Conservation (phyloP, 257 asterid genomes). For the Solanum raphanifolium region DNA sequence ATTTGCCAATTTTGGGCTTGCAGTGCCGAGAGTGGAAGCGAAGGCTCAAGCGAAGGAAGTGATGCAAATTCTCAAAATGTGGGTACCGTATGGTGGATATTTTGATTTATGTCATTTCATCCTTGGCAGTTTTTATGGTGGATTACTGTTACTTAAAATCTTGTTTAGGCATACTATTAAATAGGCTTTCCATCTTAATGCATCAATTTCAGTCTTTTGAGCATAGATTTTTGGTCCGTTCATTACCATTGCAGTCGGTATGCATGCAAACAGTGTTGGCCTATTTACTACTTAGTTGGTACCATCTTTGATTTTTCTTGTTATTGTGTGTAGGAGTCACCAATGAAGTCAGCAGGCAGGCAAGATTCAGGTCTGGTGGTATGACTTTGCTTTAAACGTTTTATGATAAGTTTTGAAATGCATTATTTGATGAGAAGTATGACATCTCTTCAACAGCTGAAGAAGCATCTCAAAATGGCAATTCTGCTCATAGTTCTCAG, state of each 20-base stretch:
- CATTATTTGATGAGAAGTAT: constrained; percentile 3
- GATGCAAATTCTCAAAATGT: constrained; percentile 79
- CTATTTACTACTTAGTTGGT: not conserved
- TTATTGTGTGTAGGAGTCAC: constrained; percentile 35
- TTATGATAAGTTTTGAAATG: not conserved
- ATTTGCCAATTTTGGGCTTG: constrained; percentile 11
- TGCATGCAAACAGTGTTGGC: not conserved
- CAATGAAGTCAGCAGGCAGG: constrained; percentile 35
- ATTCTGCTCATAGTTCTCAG: constrained; percentile 44
- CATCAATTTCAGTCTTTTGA: not conserved
- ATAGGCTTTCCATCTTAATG: not conserved
- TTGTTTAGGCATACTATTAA: not conserved
- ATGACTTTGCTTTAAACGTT: not conserved
- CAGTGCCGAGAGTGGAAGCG: constrained; percentile 89
- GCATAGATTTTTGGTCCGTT: not conserved
- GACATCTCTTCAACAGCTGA: constrained; percentile 37
- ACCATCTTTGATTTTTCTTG: constrained; percentile 3
- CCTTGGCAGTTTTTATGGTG: not conserved
- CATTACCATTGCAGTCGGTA: not conserved
- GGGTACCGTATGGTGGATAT: constrained; percentile 18
- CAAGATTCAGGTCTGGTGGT: constrained; percentile 45
- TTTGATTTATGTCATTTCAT: not conserved
- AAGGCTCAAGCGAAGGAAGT: constrained; percentile 87
- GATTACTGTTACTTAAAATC: not conserved
- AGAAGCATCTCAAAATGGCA: constrained; percentile 58